Base-by-base conservation (phyloP, 2,329 filamentous ascomycete genomes). In the Botrytis tulipae region DNA sequence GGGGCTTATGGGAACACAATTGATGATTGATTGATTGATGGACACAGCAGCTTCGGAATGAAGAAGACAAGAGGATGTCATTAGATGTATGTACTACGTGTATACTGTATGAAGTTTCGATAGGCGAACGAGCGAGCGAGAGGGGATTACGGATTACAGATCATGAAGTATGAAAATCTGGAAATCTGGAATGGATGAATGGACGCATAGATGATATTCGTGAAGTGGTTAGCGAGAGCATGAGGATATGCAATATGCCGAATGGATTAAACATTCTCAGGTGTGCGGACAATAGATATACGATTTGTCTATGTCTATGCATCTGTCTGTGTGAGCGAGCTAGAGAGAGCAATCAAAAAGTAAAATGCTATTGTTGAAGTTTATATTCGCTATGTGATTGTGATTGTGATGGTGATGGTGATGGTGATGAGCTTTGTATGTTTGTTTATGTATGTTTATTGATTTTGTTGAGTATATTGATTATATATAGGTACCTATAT, bases 101-200 rank as follows among this genome's bases (percentile, higher is more conserved):
- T 57, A 57, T 57, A 57, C n/a, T 57, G n/a, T 29, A 46, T 68
- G n/a, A 48, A 63, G 40, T 60, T 48, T n/a, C 25, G n/a, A 72
- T 48, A 67, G 46, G 46, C 42, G 40, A 40, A 40, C 12, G 29
- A 35, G 59, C 48, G 60, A 32, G 32, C 32, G 48, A 54, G 25
- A 1, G 51, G n/a, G n/a, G 51, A 29, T 54, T 14, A 29, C 14
- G 51, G 48, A 29, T 54, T 14, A 29, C 14, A n/a, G 48, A 54
- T 54, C 5, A 29, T 54, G n/a, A 9, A 54, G 42, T 51, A 57
- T 9, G 51, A 9, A 29, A 29, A 54, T 16, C 25, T 29, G 25
- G n/a, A 54, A 29, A 18, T 44, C 42, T 20, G 44, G 18, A 54
- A 29, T 20, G 44, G 20, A 46, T 18, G 14, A 5, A 57, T 18